Base-by-base conservation (phyloP, 75 land plant species). In the Pinus albicaulis region DNA sequence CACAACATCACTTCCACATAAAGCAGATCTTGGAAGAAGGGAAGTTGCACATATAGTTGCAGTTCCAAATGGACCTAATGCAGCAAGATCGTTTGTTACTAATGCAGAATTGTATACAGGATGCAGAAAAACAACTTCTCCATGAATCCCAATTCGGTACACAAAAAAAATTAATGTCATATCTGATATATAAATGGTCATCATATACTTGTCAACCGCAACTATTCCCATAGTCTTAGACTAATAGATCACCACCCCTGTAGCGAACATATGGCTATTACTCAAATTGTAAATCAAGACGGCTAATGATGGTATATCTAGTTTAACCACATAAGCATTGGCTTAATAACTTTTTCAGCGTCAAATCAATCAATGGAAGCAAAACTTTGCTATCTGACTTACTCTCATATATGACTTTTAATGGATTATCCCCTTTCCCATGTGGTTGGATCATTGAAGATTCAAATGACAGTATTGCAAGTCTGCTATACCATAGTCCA, bases 281-380 rank as follows among this genome's bases (percentile, higher is more conserved):
- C 81, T 84, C 38, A 85, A 80, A 71, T 80, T 84, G 61, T 85
- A 84, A 15, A 85, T 70, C 77, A 81, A 71, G 93, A 89, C 76
- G 31, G 84, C 2, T 31, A 31, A 81, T 19, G 84, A 80, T 38
- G 84, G 86, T 11, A 85, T 78, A 71, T 85, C 80, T 10, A 85
- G 84, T 64, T 85, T 84, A 79, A 81, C 57, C 86, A 81, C 23
- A 81, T 80, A 2, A 85, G 78, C 36, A 84, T 63, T 12, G 84
- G 80, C 41, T 81, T 80, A 57, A 85, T 68, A 22, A 78, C 74
- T 41, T 75, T 80, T 59, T 81, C 86, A 3, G 82, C 83, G 41
- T 57, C 24, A 5, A 38, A 0, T 38, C 5, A 38, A 38, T 4
- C 41, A 4, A 0, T 38, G 41, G 41, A 38, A 38, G 0, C 41